Percentiles rank a stretch among this genome's conserved stretches.
Evolutionary conservation across 192 early-diverging fungal species (phyloP).

Genomic region (Backusella mclennaniae): DNA sequence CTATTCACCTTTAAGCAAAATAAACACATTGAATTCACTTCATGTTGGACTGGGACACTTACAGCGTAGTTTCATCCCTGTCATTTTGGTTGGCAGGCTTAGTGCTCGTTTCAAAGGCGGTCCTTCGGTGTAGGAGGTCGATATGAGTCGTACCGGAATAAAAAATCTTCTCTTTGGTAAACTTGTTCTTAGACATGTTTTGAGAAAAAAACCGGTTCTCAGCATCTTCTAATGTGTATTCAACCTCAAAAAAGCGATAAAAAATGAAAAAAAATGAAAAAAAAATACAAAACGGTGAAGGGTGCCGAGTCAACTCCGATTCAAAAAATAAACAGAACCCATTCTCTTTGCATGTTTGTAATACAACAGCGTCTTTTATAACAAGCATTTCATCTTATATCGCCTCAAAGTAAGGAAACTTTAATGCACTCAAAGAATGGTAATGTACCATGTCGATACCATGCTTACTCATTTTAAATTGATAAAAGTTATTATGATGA

Average conservation of each 20-base stretch:
- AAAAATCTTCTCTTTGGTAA: background rate
- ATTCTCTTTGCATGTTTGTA: too few relatives aligned
- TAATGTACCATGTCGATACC: too few relatives aligned
- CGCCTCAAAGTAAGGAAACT: too few relatives aligned
- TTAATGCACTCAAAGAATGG: too few relatives aligned
- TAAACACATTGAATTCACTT: background rate
- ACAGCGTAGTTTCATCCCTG: slow-evolving; percentile 18
- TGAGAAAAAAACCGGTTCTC: background rate
- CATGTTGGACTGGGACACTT: background rate
- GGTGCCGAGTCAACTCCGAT: background rate
- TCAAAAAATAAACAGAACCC: background rate
- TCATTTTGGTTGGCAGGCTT: slow-evolving; percentile 2
- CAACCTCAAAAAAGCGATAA: background rate
- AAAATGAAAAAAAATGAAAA: background rate
- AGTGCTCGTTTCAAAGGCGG: background rate
- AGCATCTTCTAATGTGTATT: background rate
- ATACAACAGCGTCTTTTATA: too few relatives aligned
- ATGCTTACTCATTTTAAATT: too few relatives aligned
- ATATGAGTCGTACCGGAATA: background rate
- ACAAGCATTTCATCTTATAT: too few relatives aligned
- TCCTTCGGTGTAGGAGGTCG: background rate
- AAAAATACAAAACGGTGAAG: background rate
- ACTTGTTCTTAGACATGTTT: background rate
- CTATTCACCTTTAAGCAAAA: slow-evolving; percentile 14
- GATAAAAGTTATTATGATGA: too few relatives aligned